Conservation (phyloP, 257 asterid genomes). For the Coffea eugenioides region DNA sequence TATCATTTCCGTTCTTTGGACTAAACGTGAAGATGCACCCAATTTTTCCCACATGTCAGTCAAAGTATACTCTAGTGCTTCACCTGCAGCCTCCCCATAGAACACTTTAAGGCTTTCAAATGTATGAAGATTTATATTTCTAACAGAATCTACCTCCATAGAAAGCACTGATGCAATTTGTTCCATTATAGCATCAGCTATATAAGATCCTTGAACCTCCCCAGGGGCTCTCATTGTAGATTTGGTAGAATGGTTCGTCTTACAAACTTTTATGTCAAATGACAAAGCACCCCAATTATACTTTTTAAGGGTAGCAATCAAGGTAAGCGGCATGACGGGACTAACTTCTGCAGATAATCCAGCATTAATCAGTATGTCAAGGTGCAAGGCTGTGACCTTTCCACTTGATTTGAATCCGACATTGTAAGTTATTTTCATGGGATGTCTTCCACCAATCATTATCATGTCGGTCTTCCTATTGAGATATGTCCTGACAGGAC, state of each 20-base stretch:
- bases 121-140: conserved; percentile 53
- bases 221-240: conserved; percentile 82
- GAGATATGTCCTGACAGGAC: conserved; percentile 62
- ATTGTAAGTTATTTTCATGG: conserved; percentile 64
- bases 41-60: conserved; percentile 57
- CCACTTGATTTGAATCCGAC: conserved; percentile 69
- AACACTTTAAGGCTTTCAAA: conserved; percentile 49
- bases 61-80: conserved; percentile 45
- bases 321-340: conserved; percentile 42
- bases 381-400: conserved; percentile 68
- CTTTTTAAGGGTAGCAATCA: conserved; percentile 48
- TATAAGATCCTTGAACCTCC: conserved; percentile 66
- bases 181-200: conserved; percentile 72
- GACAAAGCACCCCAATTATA: conserved; percentile 72
- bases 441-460: conserved; percentile 75
- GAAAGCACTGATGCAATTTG: conserved; percentile 55
- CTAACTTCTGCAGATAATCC: conserved; percentile 55
- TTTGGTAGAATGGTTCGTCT: conserved; percentile 60
- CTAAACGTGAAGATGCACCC: conserved; percentile 40
- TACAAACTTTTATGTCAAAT: conserved; percentile 60
- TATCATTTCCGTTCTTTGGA: conserved; percentile 28
- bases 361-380: conserved; percentile 57
- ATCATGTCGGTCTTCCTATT: conserved; percentile 70
- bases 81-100: conserved; percentile 40
- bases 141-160: conserved; percentile 46